phyloP scores from a whole-genome alignment of 495 filamentous ascomycete species.

The Neurospora sp. region DNA sequence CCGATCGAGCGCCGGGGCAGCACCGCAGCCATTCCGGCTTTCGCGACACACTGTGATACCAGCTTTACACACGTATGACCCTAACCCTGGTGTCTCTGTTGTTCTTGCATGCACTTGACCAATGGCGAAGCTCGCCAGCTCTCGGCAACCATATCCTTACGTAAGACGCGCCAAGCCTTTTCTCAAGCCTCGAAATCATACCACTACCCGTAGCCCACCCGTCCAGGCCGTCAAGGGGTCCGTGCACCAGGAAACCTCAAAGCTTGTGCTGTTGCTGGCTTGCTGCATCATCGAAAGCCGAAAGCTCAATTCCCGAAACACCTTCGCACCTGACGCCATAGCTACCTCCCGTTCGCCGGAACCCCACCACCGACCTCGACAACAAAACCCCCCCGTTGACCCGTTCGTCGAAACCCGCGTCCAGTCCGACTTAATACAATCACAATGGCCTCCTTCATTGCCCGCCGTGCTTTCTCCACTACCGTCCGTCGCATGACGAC shows the following conservation, averaged over 20 bases:
- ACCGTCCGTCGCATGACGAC: conserved; percentile 32
- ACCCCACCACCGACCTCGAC: conserved; percentile 4
- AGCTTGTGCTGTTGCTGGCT: conserved; percentile 7
- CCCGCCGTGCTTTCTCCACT: conserved; percentile 39
- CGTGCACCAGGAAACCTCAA: background rate
- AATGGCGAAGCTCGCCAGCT: background rate
- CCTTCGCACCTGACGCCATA: background rate
- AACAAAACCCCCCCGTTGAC: conserved; percentile 9
- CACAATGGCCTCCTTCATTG: conserved; percentile 38
- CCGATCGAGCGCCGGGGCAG: background rate
- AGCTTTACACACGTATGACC: background rate
- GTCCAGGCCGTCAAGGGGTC: background rate
- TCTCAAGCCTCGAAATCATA: conserved; percentile 14
- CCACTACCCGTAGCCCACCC: conserved; percentile 1
- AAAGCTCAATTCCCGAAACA: background rate
- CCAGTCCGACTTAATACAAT: background rate
- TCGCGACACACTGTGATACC: background rate
- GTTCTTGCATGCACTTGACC: background rate
- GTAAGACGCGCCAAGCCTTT: conserved; percentile 8
- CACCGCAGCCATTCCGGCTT: background rate
- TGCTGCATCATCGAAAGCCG: conserved; percentile 3
- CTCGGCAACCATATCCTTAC: conserved; percentile 1
- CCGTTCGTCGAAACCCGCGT: background rate
- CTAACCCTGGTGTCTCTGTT: background rate
- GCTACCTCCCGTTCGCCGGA: conserved; percentile 1